Evolutionary conservation across 1,284 basidiomycete genomes (phyloP).

Genomic region (Peniophora sp.): DNA sequence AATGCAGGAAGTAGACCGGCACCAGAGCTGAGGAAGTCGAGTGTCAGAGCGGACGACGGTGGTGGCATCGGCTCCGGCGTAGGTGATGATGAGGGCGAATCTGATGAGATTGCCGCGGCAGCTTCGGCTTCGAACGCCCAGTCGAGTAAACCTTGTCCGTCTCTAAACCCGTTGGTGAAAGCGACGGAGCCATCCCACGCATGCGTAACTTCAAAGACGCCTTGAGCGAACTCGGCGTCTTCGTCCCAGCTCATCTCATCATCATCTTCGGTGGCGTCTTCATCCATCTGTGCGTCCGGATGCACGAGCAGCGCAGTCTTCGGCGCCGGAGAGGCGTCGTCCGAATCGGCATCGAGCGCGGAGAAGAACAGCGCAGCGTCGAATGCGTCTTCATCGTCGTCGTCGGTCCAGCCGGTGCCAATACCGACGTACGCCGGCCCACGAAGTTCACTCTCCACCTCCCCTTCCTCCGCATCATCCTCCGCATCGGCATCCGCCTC

Average conservation of each 20-base stretch:
- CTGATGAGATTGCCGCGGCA: constrained; percentile 5
- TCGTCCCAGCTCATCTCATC: constrained; percentile 18
- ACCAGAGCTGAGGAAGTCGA: background rate
- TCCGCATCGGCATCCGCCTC: constrained; percentile 32
- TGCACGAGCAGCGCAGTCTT: constrained; percentile 23
- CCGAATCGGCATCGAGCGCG: constrained; percentile 42
- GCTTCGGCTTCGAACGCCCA: constrained; percentile 44
- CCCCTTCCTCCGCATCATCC: constrained; percentile 38
- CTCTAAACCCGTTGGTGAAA: constrained; percentile 54
- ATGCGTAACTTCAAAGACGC: constrained; percentile 50
- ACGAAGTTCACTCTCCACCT: constrained; percentile 21
- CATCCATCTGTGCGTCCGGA: background rate
- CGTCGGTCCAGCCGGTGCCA: constrained; percentile 59
- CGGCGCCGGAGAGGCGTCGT: constrained; percentile 35
- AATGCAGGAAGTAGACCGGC: background rate
- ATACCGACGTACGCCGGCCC: constrained; percentile 43
- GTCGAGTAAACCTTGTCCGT: constrained; percentile 45
- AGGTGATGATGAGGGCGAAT: too few relatives aligned
- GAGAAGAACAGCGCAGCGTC: constrained; percentile 76
- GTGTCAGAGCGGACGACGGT: background rate
- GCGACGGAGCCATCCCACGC: constrained; percentile 66
- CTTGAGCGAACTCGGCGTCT: constrained; percentile 7
- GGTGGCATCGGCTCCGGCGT: background rate
- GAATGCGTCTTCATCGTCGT: constrained; percentile 61
- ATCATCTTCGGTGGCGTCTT: constrained; percentile 22